Percentiles rank a stretch among this genome's conserved stretches.
Evolutionary conservation across 495 filamentous ascomycete species (phyloP).

Genomic region (Delitschia confertaspora): DNA sequence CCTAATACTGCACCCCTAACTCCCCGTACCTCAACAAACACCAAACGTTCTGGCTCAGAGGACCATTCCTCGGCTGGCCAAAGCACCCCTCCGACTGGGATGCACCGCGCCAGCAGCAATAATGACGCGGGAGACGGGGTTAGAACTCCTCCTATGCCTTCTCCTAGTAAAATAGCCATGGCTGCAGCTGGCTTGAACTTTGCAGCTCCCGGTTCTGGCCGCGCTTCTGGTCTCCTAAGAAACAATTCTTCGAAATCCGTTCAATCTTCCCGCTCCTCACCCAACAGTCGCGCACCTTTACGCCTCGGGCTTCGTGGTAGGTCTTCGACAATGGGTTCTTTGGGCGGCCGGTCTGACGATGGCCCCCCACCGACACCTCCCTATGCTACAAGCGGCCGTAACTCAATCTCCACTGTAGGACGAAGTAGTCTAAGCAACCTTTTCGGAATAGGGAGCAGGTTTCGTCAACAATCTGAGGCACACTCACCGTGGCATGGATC

Average conservation of each 20-base stretch:
- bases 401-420: slow-evolving; percentile 73
- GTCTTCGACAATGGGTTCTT: slow-evolving; percentile 84
- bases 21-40: slow-evolving; percentile 44
- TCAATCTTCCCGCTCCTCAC: slow-evolving; percentile 52
- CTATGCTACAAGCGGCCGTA: slow-evolving; percentile 42
- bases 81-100: slow-evolving; percentile 31
- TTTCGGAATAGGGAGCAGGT: slow-evolving; percentile 60
- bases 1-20: slow-evolving; percentile 37
- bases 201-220: slow-evolving; percentile 34
- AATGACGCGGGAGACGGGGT: slow-evolving; percentile 36
- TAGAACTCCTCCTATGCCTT: slow-evolving; percentile 45
- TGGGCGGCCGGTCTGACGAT: slow-evolving; percentile 47
- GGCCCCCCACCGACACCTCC: slow-evolving; percentile 46
- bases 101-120: slow-evolving; percentile 30
- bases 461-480: slow-evolving; percentile 70
- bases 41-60: slow-evolving; percentile 25
- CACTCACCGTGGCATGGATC: slow-evolving; percentile 54
- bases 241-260: slow-evolving; percentile 61
- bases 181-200: slow-evolving; percentile 36
- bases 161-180: slow-evolving; percentile 46
- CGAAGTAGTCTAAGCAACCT: slow-evolving; percentile 86
- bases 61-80: slow-evolving; percentile 28
- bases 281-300: slow-evolving; percentile 33
- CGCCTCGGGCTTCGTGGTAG: slow-evolving; percentile 54
- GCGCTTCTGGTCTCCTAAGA: slow-evolving; percentile 45